These are phyloP conservation scores for Areca catechu DNA, from an alignment of 176 grass and related monocot species.

Conservation along the genomic window DNA sequence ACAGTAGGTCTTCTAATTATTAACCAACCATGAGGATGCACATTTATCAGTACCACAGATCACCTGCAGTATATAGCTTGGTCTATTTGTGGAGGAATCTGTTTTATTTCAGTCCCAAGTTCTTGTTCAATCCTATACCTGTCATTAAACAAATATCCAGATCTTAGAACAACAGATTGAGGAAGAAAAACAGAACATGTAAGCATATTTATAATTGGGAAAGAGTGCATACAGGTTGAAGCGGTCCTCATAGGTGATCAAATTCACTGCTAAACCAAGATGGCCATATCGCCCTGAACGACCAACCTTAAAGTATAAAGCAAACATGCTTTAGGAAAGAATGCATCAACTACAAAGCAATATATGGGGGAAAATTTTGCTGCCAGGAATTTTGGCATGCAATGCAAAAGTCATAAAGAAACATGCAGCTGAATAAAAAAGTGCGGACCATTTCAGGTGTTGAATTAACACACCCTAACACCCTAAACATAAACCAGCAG, in stretches of 20 bases:
- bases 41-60: slow-evolving; percentile 11
- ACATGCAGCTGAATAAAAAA: no score
- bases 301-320: slow-evolving; percentile 56
- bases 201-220: neutral
- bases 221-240: slow-evolving; percentile 71
- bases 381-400: no score
- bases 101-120: slow-evolving; percentile 92
- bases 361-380: no score
- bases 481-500: no score
- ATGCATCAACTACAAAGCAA: neutral
- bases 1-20: slow-evolving; percentile 44
- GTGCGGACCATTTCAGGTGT: no score
- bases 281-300: slow-evolving; percentile 89
- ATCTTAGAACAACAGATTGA: slow-evolving; percentile 4
- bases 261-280: slow-evolving; percentile 79
- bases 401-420: no score
- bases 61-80: slow-evolving; percentile 70
- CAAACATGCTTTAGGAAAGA: slow-evolving; percentile 3
- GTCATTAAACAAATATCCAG: neutral
- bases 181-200: neutral
- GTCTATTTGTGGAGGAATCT: slow-evolving; percentile 86
- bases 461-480: no score
- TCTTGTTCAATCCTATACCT: slow-evolving; percentile 88
- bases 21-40: slow-evolving; percentile 21
- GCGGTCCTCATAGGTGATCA: slow-evolving; percentile 89